Base-by-base conservation (phyloP, 2,329 filamentous ascomycete genomes). In the Diaporthe caulivora region DNA sequence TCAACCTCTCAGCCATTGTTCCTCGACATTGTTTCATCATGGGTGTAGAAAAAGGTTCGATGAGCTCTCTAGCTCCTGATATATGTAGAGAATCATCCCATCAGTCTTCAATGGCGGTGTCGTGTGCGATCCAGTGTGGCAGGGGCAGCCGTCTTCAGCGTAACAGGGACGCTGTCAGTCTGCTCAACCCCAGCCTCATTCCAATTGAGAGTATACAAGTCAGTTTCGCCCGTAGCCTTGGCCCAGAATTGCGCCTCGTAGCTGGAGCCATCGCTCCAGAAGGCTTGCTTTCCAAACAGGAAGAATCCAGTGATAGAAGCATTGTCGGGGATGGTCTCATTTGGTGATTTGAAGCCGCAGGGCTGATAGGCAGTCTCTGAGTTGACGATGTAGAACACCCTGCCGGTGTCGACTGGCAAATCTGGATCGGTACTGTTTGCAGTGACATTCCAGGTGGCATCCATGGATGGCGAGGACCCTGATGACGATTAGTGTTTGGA, bases 241-340 rank as follows among this genome's bases (percentile, higher is more conserved):
- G 72, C 72, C 72, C 72, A 74, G 60, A 74, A 74, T 37, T 74
- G 69, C 9, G 72, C 71, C 31, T 67, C n/a, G n/a, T 72, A 74
- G 26, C 9, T 26, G 17, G 21, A 51, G 7, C 69, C 72, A 18
- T 51, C 65, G 21, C 54, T 51, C 69, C 70, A 74, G 31, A 74
- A 64, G 3, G 57, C 72, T 29, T 55, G 70, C 72, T 65, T 51
- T 11, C 65, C 42, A 40, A 68, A 62, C n/a, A 67, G 47, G 62
- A 67, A 67, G 62, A 74, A 74, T 4, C 72, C 72, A 24, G 29
- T 74, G 47, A 40, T 72, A 1, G 31, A 29, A 11, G 72, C 72
- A 7, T 55, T 69, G 9, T 42, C 29, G 15, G 72, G 72, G 21
- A 69, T 26, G 26, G 58, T 68, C 7, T 31, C 24, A 7, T 74